These are phyloP conservation scores for Colletotrichum magnum DNA, from an alignment of 2,329 filamentous ascomycete species.

Conservation along the genomic window DNA sequence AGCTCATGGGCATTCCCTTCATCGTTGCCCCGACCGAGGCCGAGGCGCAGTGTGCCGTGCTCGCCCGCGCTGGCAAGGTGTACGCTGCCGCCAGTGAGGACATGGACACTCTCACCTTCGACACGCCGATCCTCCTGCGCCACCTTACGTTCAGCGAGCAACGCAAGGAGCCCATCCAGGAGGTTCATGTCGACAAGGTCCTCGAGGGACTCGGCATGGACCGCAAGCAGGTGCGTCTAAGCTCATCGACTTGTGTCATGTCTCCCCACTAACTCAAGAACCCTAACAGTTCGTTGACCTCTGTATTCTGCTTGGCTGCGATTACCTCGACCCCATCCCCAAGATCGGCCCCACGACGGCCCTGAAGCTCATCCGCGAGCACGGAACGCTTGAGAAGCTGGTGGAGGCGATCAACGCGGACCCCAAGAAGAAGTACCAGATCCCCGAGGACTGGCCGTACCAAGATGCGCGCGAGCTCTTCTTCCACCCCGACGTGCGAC, in stretches of 20 bases:
- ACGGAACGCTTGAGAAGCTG: conserved; percentile 89
- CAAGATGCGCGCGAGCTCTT: conserved; percentile 93
- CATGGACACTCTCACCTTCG: conserved; percentile 98
- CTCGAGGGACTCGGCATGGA: conserved; percentile 92
- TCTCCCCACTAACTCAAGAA: too few relatives aligned
- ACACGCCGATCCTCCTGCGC: conserved; percentile 89
- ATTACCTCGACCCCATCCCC: conserved; percentile 96
- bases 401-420: conserved; percentile 85
- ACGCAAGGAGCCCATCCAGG: conserved; percentile 96
- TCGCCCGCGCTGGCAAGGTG: conserved; percentile 93
- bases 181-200: conserved; percentile 90
- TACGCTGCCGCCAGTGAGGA: conserved; percentile 98
- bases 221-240: conserved; percentile 76
- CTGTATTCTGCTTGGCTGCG: conserved; percentile 96
- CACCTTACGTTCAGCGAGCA: conserved; percentile 98
- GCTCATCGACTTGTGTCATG: too few relatives aligned
- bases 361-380: conserved; percentile 92
- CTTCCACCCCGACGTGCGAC: conserved; percentile 88
- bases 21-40: conserved; percentile 97
- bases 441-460: conserved; percentile 98
- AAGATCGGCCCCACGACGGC: conserved; percentile 94
- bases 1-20: conserved; percentile 96
- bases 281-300: conserved; percentile 98
- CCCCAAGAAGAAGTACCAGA: conserved; percentile 81
- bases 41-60: conserved; percentile 93